Evolutionary conservation across 345 rosid genomes (phyloP), one percentile per base, ranked within the genome.

Genomic region (Chamaenerion angustifolium): DNA sequence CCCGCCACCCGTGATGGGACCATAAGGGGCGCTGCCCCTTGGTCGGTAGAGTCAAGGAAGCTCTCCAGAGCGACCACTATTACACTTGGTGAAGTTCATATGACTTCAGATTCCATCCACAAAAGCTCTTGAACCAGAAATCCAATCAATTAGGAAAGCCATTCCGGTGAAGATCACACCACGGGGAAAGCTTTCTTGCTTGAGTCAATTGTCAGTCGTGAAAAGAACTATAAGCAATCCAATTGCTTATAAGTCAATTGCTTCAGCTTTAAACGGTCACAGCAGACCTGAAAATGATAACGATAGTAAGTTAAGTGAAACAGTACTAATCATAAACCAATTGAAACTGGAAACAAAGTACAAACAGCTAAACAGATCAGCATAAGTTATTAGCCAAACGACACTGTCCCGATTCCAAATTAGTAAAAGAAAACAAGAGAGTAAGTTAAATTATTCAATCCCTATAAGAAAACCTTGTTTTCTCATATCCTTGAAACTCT

Each of bases 1-100:
- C 77, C 88, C 76, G 83, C 73, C 83, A 80, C 84, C 49, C 76
- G 74, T 63, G 83, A 76, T 59, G 89, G 85, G 70, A 74, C 83
- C 86, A 79, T 76, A 37, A 70, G 66, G 59, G 87, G 76, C 72
- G 69, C 66, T 52, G 47, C 64, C 60, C 79, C 76, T 46, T 64
- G 78, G 73, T 72, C 73, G 73, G 73, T 45, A 42, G 83, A 71
- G 52, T 75, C 72, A 64, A 82, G 65, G 68, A 75, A 82, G 71
- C 83, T 82, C 63, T 82, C 92, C 68, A n/a, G n/a, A n/a, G n/a
- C n/a, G n/a, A 76, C 78, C 61, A 77, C 78, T 71, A 71, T 75
- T 74, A 64, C 65, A 70, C 58, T 63, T 64, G 23, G 69, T 49
- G 40, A 52, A 46, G 21, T 64, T 61, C 40, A 42, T 23, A 23